Evolutionary conservation across 768 basidiomycete genomes (phyloP).

Genomic region (Lentinula detonsa): DNA sequence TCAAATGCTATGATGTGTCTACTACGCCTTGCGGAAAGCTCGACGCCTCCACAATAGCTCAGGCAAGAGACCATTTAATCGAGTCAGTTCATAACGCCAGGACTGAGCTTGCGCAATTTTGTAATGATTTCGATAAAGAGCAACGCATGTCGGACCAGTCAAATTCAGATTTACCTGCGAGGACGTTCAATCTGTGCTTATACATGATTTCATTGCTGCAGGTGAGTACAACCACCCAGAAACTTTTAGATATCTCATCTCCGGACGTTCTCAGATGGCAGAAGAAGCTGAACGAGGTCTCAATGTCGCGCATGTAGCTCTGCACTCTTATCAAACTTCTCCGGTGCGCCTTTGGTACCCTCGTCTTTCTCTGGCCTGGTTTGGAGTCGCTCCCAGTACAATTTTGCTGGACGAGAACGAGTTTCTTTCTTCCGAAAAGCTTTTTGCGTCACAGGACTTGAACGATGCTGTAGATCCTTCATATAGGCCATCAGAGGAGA

Average conservation of each 20-base stretch:
- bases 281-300: conserved; percentile 31
- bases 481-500: conserved; percentile 23
- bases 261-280: conserved; percentile 28
- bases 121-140: conserved; percentile 22
- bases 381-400: conserved; percentile 29
- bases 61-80: conserved; percentile 15
- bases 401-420: conserved; percentile 16
- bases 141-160: conserved; percentile 13
- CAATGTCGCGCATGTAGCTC: conserved; percentile 23
- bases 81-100: conserved; percentile 18
- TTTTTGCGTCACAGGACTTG: conserved; percentile 9
- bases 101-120: conserved; percentile 24
- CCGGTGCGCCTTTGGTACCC: conserved; percentile 32
- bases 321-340: conserved; percentile 23
- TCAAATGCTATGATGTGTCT: conserved; percentile 20
- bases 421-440: not conserved
- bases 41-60: conserved; percentile 11
- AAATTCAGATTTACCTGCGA: conserved; percentile 17
- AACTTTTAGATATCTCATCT: not conserved
- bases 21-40: not conserved
- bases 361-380: conserved; percentile 33
- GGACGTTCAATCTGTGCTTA: conserved; percentile 28
- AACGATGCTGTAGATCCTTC: conserved; percentile 13
- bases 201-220: conserved; percentile 40
- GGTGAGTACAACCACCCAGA: conserved; percentile 18